Percentiles rank a stretch among this genome's conserved stretches.
These are phyloP conservation scores for Penium margaritaceum DNA, from an alignment of 139 green algal genomes.

Conservation along the genomic window DNA sequence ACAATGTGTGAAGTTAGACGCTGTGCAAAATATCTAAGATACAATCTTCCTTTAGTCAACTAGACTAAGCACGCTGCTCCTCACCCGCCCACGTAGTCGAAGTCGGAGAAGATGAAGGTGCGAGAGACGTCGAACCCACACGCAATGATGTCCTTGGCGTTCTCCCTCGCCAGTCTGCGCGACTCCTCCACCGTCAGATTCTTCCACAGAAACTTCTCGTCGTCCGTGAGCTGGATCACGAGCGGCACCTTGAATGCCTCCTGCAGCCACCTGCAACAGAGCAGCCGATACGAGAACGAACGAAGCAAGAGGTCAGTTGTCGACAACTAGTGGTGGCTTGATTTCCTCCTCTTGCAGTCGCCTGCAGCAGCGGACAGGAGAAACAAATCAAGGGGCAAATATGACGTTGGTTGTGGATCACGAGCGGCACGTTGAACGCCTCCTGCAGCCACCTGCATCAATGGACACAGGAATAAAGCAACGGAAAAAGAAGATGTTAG, in stretches of 20 bases:
- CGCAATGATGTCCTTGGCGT: slow-evolving; percentile 97
- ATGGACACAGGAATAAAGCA: too few relatives aligned
- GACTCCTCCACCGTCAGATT: slow-evolving; percentile 66
- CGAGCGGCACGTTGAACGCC: slow-evolving; percentile 88
- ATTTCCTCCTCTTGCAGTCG: slow-evolving; percentile 77
- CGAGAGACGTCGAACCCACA: slow-evolving; percentile 87
- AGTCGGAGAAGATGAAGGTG: slow-evolving; percentile 98
- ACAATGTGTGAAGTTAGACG: too few relatives aligned
- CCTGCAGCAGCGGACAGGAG: too few relatives aligned
- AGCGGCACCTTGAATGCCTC: slow-evolving; percentile 92
- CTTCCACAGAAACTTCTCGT: slow-evolving; percentile 81
- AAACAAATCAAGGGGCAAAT: too few relatives aligned
- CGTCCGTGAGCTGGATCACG: slow-evolving; percentile 97
- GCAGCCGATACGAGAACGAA: too few relatives aligned
- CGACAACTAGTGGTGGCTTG: slow-evolving; percentile 91
- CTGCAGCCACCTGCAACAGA: slow-evolving; percentile 51
- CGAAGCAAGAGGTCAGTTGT: too few relatives aligned
- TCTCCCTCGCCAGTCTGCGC: slow-evolving; percentile 72
- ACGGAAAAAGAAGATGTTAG: too few relatives aligned
- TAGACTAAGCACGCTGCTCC: neutral
- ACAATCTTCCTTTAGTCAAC: too few relatives aligned
- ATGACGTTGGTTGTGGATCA: too few relatives aligned
- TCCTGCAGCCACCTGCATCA: slow-evolving; percentile 61
- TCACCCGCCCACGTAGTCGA: slow-evolving; percentile 73
- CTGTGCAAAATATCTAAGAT: too few relatives aligned